Evolutionary conservation across 2,329 filamentous ascomycete genomes (phyloP).

Genomic region (Fusarium oxysporum): DNA sequence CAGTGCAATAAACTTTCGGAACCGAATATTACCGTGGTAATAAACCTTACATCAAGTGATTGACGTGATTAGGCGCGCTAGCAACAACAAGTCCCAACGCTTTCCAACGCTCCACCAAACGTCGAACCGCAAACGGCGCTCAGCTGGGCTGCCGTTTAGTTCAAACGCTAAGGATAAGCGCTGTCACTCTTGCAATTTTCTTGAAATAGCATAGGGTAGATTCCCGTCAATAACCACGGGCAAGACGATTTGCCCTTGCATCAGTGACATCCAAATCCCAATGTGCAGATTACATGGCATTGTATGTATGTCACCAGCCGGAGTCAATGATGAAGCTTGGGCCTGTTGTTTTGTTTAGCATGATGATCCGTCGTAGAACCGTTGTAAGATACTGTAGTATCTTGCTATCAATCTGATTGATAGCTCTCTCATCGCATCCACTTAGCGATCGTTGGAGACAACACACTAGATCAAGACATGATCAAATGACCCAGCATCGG

Average conservation of each 20-base stretch:
- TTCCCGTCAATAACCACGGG: not conserved
- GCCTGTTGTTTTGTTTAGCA: not conserved
- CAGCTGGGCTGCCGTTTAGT: not conserved
- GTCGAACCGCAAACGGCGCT: not conserved
- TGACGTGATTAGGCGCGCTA: not conserved
- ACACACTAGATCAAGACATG: not conserved
- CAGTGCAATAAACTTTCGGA: not conserved
- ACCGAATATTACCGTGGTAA: not conserved
- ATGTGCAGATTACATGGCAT: not conserved
- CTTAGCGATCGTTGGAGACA: not conserved
- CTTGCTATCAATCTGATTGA: not conserved
- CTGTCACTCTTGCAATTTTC: not conserved
- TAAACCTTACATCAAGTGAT: not conserved
- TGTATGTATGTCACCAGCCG: not conserved
- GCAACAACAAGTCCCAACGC: not conserved
- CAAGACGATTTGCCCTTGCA: not conserved
- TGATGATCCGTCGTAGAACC: not conserved
- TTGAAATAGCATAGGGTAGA: not conserved
- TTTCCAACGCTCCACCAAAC: not conserved
- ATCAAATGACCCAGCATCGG: not conserved
- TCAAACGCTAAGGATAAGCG: not conserved
- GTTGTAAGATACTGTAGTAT: not conserved
- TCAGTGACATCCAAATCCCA: not conserved
- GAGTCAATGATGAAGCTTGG: no score
- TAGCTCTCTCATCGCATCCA: not conserved